A percentile compares a stretch with the other conserved stretches of the same genome.
phyloP scores from a whole-genome alignment of 495 filamentous ascomycete genomes.

The Tricharina praecox region DNA sequence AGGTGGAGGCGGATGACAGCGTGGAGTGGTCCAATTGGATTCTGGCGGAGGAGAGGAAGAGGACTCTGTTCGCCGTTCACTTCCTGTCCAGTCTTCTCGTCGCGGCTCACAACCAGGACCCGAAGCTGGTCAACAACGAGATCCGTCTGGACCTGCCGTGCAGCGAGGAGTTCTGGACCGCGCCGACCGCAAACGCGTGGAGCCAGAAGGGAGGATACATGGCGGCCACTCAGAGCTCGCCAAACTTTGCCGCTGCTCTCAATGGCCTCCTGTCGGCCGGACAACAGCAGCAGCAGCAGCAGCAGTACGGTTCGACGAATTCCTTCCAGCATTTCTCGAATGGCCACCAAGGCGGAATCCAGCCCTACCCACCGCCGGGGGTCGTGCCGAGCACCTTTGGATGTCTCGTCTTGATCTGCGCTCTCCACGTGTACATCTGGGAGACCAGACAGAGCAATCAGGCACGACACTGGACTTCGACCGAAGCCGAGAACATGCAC shows the following conservation, averaged over 20 bases:
- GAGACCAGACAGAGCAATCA: slow-evolving; percentile 85
- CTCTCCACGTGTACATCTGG: slow-evolving; percentile 96
- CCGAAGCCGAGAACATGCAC: slow-evolving; percentile 92
- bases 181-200: slow-evolving; percentile 65
- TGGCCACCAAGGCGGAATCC: slow-evolving; percentile 23
- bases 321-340: slow-evolving; percentile 16
- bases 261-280: slow-evolving; percentile 45
- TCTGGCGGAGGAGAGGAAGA: slow-evolving; percentile 73
- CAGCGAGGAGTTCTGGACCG: slow-evolving; percentile 82
- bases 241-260: slow-evolving; percentile 60
- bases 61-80: slow-evolving; percentile 85
- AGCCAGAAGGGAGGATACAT: slow-evolving; percentile 53
- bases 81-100: slow-evolving; percentile 79
- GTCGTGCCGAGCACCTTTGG: slow-evolving; percentile 84
- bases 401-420: slow-evolving; percentile 84
- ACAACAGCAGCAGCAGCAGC: slow-evolving; percentile 29
- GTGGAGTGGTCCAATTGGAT: slow-evolving; percentile 84
- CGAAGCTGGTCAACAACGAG: slow-evolving; percentile 85
- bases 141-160: slow-evolving; percentile 81
- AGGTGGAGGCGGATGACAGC: slow-evolving; percentile 46
- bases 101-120: slow-evolving; percentile 80
- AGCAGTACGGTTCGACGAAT: slow-evolving; percentile 29
- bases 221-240: slow-evolving; percentile 45
- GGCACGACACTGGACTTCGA: slow-evolving; percentile 74
- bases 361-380: slow-evolving; percentile 22